Evolutionary conservation across 2,329 filamentous ascomycete genomes (phyloP), one percentile per base, ranked within the genome.

Genomic region (Apiospora marii): DNA sequence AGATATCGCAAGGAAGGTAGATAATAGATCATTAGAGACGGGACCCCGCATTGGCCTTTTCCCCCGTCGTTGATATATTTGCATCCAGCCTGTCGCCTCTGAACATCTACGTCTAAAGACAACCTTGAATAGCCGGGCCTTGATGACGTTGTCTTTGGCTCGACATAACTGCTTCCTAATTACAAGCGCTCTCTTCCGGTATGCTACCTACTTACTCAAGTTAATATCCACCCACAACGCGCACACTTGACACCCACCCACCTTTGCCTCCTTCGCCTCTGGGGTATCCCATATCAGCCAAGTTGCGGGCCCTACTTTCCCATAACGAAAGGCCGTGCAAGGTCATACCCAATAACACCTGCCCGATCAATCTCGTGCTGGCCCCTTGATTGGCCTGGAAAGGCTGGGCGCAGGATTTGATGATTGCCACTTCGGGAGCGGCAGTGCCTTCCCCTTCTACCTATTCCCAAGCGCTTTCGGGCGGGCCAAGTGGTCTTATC

Each of bases 401-500:
- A 41, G 34, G 34, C 34, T 41, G 34, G 58, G 10, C 16, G 34
- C 58, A 24, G 8, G 12, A 37, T 61, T 61, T 12, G 53, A 34
- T 37, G 16, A 34, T 37, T 61, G 53, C 53, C 53, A 61, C 53
- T 30, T 61, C 34, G 34, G 41, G 16, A 34, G 5, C 53, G 58
- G 58, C 19, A 41, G 34, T 64, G 30, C 34, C 58, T 41, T n/a
- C 58, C 58, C 4, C 19, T 61, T 30, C 53, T 24, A 41, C 58
- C n/a, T 64, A 64, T 41, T 64, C 34, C 19, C 58, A n/a, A 41
- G 30, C 34, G 58, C 30, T 41, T 13, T n/a, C 10, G 58, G 34
- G 19, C 58, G 58, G 41, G 16, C 16, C 44, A 41, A 64, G 58
- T 64, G 58, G 58, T 37, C 58, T 64, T 64, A 64, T 64, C 58